Evolutionary conservation across 2,329 filamentous ascomycete genomes (phyloP), one percentile per base, ranked within the genome.

Genomic region (Microsporum audouinii): DNA sequence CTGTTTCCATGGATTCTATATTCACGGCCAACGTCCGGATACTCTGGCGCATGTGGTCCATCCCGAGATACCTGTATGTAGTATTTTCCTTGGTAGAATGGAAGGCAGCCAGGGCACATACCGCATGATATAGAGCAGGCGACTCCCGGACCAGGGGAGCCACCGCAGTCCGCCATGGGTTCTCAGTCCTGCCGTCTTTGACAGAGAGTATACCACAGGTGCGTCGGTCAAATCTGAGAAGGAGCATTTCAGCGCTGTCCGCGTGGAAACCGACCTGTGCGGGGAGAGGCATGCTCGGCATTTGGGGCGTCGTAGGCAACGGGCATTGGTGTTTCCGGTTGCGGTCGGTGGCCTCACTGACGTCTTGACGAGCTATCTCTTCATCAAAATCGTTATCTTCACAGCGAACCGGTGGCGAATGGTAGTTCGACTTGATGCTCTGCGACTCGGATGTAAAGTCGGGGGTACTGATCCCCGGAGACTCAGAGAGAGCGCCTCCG

Each of bases 171-270:
- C 85, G 79, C 86, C 86, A 89, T 1, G 86, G 86, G 68, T 88
- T 89, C 66, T 88, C 86, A 1, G 78, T 82, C 5, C 80, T 78
- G 0, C 85, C 86, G 70, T 88, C 85, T 68, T 88, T 88, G 58
- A 88, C 79, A 0, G 86, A 88, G 23, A 88, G 75, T 57, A 89
- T 86, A 2, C 85, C 85, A 68, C 86, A 88, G 0, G 86, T 88
- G 61, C 85, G 76, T 65, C 78, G 80, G 67, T 87, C 83, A 67
- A 86, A 88, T 31, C 84, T 80, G 58, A 82, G 70, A 58, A 84
- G 80, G 27, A 88, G 73, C 76, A 83, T 82, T 64, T 88, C 85
- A 7, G 81, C 78, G 60, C 82, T 84, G 41, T 75, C 76, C 38
- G 76, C 70, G 60, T 76, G 72, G 33, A 84, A 71, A n/a, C 73